Evolutionary conservation across 2,329 filamentous ascomycete genomes (phyloP), one percentile per base, ranked within the genome.

Genomic region (Phialophora tarda): DNA sequence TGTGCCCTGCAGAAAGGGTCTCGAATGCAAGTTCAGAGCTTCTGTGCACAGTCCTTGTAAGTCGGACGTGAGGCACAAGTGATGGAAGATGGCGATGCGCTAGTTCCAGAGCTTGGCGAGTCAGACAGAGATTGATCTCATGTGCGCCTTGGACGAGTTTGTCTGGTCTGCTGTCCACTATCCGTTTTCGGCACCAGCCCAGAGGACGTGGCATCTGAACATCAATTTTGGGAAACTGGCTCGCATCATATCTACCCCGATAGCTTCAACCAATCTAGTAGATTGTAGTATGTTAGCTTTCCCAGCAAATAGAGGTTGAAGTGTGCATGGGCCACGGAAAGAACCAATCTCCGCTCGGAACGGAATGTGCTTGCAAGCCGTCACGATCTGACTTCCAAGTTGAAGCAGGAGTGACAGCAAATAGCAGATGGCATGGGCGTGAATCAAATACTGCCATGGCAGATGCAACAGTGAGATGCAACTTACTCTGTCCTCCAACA

Each of bases 1-100:
- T 30, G n/a, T 55, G 53, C 53, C 53, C 53, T 55, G 53, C 53
- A 55, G 53, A 4, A 30, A 55, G 26, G 21, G 48, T 26, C 24
- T 21, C 24, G 34, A 32, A 55, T 5, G 28, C 53, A 55, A 28
- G 53, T 32, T 34, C 28, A 30, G 53, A 28, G 48, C 21, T 12
- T 24, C 21, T 14, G 48, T 12, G 48, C 26, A 21, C 26, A 17
- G 21, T 2, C 26, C 26, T 26, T 26, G 26, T 10, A 14, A n/a
- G 24, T 51, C 47, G 12, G 0, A 53, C 17, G 4, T 34, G 53
- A 28, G 12, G 28, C n/a, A 7, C 14, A 5, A 21, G n/a, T 55
- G 53, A 44, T n/a, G 38, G 17, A 44, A 44, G 12, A n/a, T n/a
- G 38, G 17, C 38, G 17, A n/a, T n/a, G 38, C 38, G 17, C 38